phyloP scores from a whole-genome alignment of 257 asterid species.

The Nicotiana noctiflora region DNA sequence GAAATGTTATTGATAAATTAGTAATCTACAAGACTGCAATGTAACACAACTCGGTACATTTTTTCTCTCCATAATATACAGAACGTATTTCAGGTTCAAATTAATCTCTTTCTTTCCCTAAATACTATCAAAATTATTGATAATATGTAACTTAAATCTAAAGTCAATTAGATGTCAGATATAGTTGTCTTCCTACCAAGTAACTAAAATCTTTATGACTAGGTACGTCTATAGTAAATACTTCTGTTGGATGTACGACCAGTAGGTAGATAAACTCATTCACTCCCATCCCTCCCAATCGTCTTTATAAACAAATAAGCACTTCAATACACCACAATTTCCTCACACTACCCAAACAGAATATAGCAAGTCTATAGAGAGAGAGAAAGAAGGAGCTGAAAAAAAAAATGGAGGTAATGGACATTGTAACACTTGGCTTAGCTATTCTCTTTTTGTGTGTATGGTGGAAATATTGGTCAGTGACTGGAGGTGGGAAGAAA shows the following conservation, averaged over 20 bases:
- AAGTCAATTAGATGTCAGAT: slow-evolving; percentile 2
- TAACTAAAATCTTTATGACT: background rate
- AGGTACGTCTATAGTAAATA: background rate
- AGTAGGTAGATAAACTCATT: slow-evolving; percentile 15
- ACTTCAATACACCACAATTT: background rate
- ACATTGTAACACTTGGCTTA: slow-evolving; percentile 29
- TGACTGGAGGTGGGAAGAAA: slow-evolving; percentile 28
- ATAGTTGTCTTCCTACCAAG: background rate
- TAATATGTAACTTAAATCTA: too few species aligned
- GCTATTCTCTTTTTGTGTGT: slow-evolving; percentile 35
- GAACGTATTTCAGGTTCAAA: too few species aligned
- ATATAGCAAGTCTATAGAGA: too few species aligned
- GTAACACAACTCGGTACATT: background rate
- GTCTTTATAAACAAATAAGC: background rate
- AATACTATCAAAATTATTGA: too few species aligned
- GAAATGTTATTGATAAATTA: background rate
- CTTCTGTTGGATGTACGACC: background rate
- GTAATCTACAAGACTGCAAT: background rate
- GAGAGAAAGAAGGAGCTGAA: too few species aligned
- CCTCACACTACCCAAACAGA: background rate
- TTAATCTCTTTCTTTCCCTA: too few species aligned
- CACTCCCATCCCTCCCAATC: background rate
- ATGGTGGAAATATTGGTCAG: slow-evolving; percentile 73
- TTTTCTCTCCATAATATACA: too few species aligned
- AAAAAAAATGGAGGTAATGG: slow-evolving; percentile 40